phyloP scores from a whole-genome alignment of 768 basidiomycete species.

The Mycena epipterygia region DNA sequence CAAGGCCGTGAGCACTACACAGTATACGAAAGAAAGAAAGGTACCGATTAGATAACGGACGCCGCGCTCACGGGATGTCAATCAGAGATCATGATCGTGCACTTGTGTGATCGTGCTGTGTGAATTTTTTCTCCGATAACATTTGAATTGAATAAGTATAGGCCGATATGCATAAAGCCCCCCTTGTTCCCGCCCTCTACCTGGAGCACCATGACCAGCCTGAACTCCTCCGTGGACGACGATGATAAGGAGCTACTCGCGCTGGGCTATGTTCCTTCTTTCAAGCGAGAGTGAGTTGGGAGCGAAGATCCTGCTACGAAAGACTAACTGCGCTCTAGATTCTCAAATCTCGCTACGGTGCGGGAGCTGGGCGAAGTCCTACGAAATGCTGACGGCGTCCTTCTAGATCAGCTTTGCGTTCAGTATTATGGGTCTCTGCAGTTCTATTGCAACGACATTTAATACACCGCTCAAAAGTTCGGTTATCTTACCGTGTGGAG shows the following conservation, averaged over 20 bases:
- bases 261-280: conserved; percentile 82
- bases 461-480: conserved; percentile 71
- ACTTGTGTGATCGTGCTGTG: too few relatives aligned
- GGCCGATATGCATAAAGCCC: neutral
- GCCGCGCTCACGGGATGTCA: too few relatives aligned
- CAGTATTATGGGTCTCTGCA: conserved; percentile 87
- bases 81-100: neutral
- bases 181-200: conserved; percentile 15
- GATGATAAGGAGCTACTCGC: conserved; percentile 77
- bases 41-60: too few relatives aligned
- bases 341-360: conserved; percentile 85
- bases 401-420: conserved; percentile 79
- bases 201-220: conserved; percentile 33
- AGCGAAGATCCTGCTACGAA: too few relatives aligned
- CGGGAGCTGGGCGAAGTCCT: conserved; percentile 34
- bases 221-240: conserved; percentile 53
- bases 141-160: neutral
- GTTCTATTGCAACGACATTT: conserved; percentile 84
- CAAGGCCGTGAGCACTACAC: too few relatives aligned
- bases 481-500: neutral
- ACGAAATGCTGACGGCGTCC: neutral
- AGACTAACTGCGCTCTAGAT: too few relatives aligned
- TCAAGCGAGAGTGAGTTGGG: conserved; percentile 89
- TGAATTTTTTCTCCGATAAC: too few relatives aligned
- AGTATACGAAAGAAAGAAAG: too few relatives aligned